Conservation (phyloP, 2,329 filamentous ascomycete species). For the Dryadomyces quercivorus region DNA sequence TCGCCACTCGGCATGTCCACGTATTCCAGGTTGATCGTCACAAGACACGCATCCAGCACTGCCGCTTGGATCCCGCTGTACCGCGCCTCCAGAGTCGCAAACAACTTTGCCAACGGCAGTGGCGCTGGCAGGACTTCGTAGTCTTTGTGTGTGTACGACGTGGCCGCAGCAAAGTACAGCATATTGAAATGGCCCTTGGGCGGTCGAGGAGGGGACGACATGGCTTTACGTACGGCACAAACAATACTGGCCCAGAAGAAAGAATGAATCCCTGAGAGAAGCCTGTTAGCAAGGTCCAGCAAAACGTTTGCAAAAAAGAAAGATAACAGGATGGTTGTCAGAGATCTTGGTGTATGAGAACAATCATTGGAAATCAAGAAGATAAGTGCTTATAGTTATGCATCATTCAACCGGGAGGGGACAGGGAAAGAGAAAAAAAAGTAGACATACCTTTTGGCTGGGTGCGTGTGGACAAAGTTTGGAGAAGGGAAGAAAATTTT, state of each 20-base stretch:
- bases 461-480: background rate
- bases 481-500: slow-evolving; percentile 2
- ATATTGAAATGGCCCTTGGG: slow-evolving; percentile 60
- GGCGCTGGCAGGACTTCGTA: slow-evolving; percentile 56
- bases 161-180: slow-evolving; percentile 70
- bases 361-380: slow-evolving; percentile 5
- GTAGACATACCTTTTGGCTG: background rate
- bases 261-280: background rate
- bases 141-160: slow-evolving; percentile 57
- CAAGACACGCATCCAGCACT: slow-evolving; percentile 59
- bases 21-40: slow-evolving; percentile 74
- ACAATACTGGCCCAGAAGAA: background rate
- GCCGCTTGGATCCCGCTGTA: slow-evolving; percentile 58
- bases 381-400: background rate
- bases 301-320: background rate
- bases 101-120: slow-evolving; percentile 49
- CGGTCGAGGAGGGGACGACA: slow-evolving; percentile 25
- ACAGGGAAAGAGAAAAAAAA: background rate
- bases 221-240: background rate
- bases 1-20: slow-evolving; percentile 46
- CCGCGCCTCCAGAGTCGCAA: slow-evolving; percentile 51
- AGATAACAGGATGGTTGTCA: background rate
- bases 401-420: background rate
- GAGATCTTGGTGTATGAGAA: slow-evolving; percentile 9
- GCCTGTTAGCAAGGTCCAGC: background rate